phyloP scores from a whole-genome alignment of 495 filamentous ascomycete species.

The Lophiostoma macrostomum region DNA sequence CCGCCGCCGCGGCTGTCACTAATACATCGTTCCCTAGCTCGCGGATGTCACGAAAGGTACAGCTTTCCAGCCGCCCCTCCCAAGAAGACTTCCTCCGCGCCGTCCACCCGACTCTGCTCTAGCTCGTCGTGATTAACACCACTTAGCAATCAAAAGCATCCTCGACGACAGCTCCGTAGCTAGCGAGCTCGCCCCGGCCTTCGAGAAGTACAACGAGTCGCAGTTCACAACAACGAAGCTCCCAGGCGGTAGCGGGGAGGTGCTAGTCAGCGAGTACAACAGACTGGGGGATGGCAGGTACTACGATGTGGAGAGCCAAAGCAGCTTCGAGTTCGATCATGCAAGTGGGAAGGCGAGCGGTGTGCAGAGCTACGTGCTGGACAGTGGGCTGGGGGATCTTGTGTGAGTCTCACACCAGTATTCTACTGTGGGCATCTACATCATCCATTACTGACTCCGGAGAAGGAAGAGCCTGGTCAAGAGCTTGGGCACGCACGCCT shows the following conservation, averaged over 20 bases:
- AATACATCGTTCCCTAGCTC: slow-evolving; percentile 58
- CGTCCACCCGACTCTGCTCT: not conserved
- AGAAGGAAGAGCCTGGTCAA: slow-evolving; percentile 83
- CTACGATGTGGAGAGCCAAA: slow-evolving; percentile 81
- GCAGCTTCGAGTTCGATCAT: slow-evolving; percentile 86
- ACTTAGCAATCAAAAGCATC: slow-evolving; percentile 80
- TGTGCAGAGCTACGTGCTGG: slow-evolving; percentile 75
- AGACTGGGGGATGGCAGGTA: slow-evolving; percentile 74
- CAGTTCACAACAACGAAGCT: slow-evolving; percentile 87
- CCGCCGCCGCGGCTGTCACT: not conserved
- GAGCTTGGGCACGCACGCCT: slow-evolving; percentile 68
- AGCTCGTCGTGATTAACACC: not conserved
- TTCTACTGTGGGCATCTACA: not conserved
- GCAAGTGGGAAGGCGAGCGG: slow-evolving; percentile 77
- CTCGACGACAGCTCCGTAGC: slow-evolving; percentile 69
- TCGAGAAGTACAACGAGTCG: slow-evolving; percentile 93
- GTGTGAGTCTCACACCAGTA: slow-evolving; percentile 53
- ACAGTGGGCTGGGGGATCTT: slow-evolving; percentile 73
- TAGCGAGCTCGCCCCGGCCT: slow-evolving; percentile 71
- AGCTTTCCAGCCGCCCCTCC: slow-evolving; percentile 8
- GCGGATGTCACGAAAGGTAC: slow-evolving; percentile 87
- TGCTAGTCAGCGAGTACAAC: slow-evolving; percentile 85
- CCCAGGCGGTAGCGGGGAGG: slow-evolving; percentile 76
- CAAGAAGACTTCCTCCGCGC: not conserved
- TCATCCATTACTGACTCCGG: no score